A percentile compares a stretch with the other conserved stretches of the same genome.
phyloP scores from a whole-genome alignment of 2,329 filamentous ascomycete species.

The Alternaria panax region DNA sequence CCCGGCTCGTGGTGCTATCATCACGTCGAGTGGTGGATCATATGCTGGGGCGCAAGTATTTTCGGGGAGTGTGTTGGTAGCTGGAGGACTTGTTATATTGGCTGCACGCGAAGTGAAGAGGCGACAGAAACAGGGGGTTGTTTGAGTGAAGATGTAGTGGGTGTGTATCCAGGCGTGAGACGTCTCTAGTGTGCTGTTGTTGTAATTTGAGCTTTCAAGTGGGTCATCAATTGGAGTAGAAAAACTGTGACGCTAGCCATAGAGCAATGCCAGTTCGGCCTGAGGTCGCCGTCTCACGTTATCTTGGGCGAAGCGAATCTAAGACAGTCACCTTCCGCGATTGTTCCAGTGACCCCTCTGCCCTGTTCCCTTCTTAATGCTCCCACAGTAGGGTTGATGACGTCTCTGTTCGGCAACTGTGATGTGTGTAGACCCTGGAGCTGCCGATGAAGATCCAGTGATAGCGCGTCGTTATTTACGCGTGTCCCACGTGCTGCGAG shows the following conservation, averaged over 20 bases:
- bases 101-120: conserved; percentile 2
- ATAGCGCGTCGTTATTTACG: conserved; percentile 14
- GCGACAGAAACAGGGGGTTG: background rate
- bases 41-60: background rate
- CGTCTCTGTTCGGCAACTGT: background rate
- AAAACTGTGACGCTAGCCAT: too few relatives aligned
- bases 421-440: background rate
- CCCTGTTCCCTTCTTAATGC: too few relatives aligned
- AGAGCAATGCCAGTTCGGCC: too few relatives aligned
- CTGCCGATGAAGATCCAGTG: conserved; percentile 4
- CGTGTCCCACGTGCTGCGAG: conserved; percentile 12
- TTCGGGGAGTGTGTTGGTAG: background rate
- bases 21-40: background rate
- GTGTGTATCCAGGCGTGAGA: background rate
- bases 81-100: background rate
- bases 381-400: background rate
- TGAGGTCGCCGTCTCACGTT: too few relatives aligned
- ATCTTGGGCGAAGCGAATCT: background rate
- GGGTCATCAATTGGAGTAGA: too few relatives aligned
- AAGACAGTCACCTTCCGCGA: background rate
- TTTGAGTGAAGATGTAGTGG: background rate
- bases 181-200: background rate
- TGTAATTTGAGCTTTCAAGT: background rate
- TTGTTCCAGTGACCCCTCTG: too few relatives aligned
- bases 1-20: background rate